Percentiles rank a stretch among this genome's conserved stretches.
Evolutionary conservation across 2,329 filamentous ascomycete species (phyloP).

Genomic region (Teratosphaeria epicoccoides): DNA sequence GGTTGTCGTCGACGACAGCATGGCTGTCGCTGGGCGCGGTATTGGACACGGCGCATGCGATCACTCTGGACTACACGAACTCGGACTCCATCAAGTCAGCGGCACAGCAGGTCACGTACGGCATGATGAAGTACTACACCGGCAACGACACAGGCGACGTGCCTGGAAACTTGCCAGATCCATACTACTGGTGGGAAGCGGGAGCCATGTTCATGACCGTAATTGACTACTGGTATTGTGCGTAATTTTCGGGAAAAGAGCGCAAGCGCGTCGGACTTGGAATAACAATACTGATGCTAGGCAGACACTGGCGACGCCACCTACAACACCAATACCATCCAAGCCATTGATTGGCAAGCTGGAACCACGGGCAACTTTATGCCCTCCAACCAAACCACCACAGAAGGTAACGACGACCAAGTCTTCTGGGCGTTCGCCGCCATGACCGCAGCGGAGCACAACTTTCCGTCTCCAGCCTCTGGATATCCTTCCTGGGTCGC

Average conservation of each 20-base stretch:
- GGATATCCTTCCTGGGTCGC: constrained; percentile 34
- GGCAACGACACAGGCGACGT: constrained; percentile 42
- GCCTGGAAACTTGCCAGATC: constrained; percentile 47
- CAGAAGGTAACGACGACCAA: constrained; percentile 44
- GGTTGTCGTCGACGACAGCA: not conserved
- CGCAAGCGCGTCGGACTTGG: not conserved
- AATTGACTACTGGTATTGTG: constrained; percentile 56
- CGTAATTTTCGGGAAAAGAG: not conserved
- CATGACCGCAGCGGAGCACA: constrained; percentile 37
- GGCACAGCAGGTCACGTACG: constrained; percentile 33
- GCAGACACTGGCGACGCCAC: constrained; percentile 13
- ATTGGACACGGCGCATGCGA: not conserved
- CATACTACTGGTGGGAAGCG: constrained; percentile 68
- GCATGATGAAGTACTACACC: constrained; percentile 39
- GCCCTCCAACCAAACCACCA: constrained; percentile 33
- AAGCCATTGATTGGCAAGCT: constrained; percentile 10
- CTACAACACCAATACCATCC: constrained; percentile 7
- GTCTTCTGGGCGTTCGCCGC: constrained; percentile 48
- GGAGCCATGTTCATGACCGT: constrained; percentile 52
- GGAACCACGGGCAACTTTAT: constrained; percentile 8
- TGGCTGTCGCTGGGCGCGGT: not conserved
- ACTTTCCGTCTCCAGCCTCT: constrained; percentile 31
- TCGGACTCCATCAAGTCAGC: constrained; percentile 35
- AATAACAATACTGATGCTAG: not conserved
- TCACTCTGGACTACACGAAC: constrained; percentile 9